Evolutionary conservation across 2,329 filamentous ascomycete genomes (phyloP), one percentile per base, ranked within the genome.

Genomic region (Drechslerella stenobrocha): DNA sequence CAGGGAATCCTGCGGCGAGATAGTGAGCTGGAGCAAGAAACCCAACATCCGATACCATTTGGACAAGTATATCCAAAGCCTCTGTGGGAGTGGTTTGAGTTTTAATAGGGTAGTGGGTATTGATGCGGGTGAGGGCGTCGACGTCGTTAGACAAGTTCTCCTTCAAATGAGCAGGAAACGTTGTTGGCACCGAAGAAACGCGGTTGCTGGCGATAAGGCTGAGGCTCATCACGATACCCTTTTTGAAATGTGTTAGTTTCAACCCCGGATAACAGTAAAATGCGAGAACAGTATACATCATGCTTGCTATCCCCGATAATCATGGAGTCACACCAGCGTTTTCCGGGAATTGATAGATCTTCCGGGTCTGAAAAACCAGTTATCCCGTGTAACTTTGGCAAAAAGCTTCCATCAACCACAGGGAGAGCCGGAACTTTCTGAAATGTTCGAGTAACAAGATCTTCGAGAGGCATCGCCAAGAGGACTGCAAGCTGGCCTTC

Each of bases 21-120:
- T 66, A 66, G 34, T 66, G 61, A 8, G 61, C 59, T 13, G 61
- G 61, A n/a, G 61, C 61, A 1, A 66, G 44, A 13, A 66, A 66
- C 0, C 53, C 53, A 40, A 66, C 59, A 18, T 66, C 61, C 6
- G 61, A 66, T 6, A 42, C 53, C 61, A 66, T 66, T 45, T 59
- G 61, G 11, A 66, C n/a, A 23, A 66, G 55, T 5, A 50, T 66
- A 24, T 50, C 37, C 22, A 66, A 59, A 2, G 61, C 61, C 32
- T 59, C 30, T 5, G 50, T 26, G 2, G 61, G 48, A 5, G 55
- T 24, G 3, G 53, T 66, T 22, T 55, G 24, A 18, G 44, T 18
- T 15, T 44, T 44, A 11, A 66, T 66, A n/a, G 24, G 53, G 40
- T 66, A 66, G 37, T 66, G 61, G 22, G 59, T 42, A 11, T 66